Evolutionary conservation across 495 filamentous ascomycete genomes (phyloP).

Genomic region (Penicillium mononematosum): DNA sequence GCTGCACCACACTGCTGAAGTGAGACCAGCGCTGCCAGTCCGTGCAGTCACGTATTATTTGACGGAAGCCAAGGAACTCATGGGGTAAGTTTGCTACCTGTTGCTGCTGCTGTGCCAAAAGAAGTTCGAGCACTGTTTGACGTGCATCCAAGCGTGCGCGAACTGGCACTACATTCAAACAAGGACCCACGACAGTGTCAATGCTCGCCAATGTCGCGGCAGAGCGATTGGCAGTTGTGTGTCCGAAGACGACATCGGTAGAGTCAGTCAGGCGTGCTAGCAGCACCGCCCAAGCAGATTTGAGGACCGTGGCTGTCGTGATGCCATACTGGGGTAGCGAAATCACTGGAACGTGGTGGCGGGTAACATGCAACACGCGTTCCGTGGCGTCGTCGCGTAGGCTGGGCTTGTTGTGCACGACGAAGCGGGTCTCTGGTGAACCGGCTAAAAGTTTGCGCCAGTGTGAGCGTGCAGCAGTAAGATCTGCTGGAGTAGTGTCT

Average conservation of each 20-base stretch:
- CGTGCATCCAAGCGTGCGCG: conserved; percentile 37
- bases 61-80: conserved; percentile 47
- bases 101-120: conserved; percentile 47
- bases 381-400: conserved; percentile 20
- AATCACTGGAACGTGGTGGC: conserved; percentile 14
- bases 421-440: conserved; percentile 30
- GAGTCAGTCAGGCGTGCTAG: conserved; percentile 41
- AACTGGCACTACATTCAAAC: conserved; percentile 49
- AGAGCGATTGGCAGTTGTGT: conserved; percentile 35
- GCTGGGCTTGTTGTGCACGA: conserved; percentile 23
- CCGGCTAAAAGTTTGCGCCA: conserved; percentile 32
- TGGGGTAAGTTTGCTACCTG: conserved; percentile 44
- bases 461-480: conserved; percentile 20
- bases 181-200: conserved; percentile 41
- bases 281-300: conserved; percentile 48
- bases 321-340: conserved; percentile 23
- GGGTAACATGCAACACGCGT: too few relatives aligned
- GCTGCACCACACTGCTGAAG: conserved; percentile 35
- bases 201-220: conserved; percentile 30
- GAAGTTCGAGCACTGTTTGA: conserved; percentile 42
- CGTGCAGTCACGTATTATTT: conserved; percentile 51
- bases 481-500: background rate
- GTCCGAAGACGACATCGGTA: conserved; percentile 47
- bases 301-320: conserved; percentile 32
- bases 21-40: conserved; percentile 44